Percentiles rank a stretch among this genome's conserved stretches.
Evolutionary conservation across 2,329 filamentous ascomycete genomes (phyloP).

Genomic region (Malbranchea zuffiana): DNA sequence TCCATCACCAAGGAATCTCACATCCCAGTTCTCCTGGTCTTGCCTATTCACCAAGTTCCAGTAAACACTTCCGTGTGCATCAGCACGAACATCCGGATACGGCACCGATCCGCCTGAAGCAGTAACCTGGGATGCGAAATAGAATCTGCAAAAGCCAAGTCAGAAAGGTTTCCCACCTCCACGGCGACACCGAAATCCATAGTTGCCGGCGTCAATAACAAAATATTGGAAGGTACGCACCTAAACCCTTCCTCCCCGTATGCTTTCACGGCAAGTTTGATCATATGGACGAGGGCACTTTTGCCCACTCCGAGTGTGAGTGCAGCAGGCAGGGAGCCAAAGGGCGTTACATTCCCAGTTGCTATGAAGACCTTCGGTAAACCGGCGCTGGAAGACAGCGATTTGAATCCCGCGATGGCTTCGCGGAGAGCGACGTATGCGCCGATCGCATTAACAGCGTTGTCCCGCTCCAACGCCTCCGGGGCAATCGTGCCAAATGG

Average conservation of each 20-base stretch:
- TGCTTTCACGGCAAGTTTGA: too few species aligned
- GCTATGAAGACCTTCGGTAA: constrained; percentile 1
- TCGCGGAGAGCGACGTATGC: constrained; percentile 1
- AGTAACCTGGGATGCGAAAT: constrained; percentile 1
- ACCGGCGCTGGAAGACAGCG: background rate
- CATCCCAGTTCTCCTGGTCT: constrained; percentile 1
- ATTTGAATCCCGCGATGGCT: constrained; percentile 1
- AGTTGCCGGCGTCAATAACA: too few species aligned
- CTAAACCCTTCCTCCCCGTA: too few species aligned
- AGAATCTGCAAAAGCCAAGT: background rate
- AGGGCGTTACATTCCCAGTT: constrained; percentile 1
- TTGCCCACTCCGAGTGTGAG: background rate
- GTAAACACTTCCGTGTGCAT: constrained; percentile 1
- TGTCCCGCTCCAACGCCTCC: background rate
- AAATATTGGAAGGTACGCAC: too few species aligned
- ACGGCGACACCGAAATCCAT: too few species aligned
- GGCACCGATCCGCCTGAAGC: background rate
- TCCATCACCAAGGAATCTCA: constrained; percentile 1
- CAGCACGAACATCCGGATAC: background rate
- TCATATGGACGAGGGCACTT: too few species aligned
- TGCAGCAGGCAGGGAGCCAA: background rate
- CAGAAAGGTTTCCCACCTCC: too few species aligned
- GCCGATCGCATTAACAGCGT: background rate
- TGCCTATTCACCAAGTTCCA: constrained; percentile 5
- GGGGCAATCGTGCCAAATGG: background rate